phyloP scores from a whole-genome alignment of 1,139 yeast species.

The Candida buenavistaensis region DNA sequence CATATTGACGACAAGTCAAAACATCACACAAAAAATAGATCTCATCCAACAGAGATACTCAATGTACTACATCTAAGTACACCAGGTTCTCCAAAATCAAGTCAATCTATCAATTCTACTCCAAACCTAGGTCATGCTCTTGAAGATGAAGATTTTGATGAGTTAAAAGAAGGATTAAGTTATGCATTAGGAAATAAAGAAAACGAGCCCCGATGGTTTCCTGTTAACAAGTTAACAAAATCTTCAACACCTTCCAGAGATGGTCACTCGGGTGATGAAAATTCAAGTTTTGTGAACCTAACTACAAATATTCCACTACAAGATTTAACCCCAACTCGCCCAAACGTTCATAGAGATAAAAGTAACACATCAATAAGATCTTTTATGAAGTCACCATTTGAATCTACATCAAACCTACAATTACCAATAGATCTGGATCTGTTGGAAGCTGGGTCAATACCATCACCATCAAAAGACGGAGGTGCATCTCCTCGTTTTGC shows the following conservation, averaged over 20 bases:
- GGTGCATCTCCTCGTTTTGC: constrained; percentile 25
- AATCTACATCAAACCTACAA: constrained; percentile 1
- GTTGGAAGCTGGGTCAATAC: constrained; percentile 16
- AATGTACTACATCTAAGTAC: constrained; percentile 10
- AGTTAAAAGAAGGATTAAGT: constrained; percentile 36
- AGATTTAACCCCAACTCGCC: constrained; percentile 8
- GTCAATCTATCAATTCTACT: constrained; percentile 1
- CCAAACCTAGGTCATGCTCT: constrained; percentile 8
- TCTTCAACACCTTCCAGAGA: constrained; percentile 3
- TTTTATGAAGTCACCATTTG: constrained; percentile 6
- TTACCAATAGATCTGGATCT: constrained; percentile 6
- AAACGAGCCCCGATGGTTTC: constrained; percentile 33
- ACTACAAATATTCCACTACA: constrained; percentile 24
- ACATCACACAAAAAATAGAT: constrained; percentile 5
- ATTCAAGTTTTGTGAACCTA: constrained; percentile 11
- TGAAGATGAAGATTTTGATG: constrained; percentile 31
- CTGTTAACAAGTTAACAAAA: constrained; percentile 18
- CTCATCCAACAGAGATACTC: constrained; percentile 6
- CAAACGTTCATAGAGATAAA: not conserved
- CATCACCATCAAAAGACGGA: constrained; percentile 9
- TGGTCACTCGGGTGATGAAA: constrained; percentile 1
- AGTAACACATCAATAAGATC: constrained; percentile 3
- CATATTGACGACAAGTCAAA: constrained; percentile 3
- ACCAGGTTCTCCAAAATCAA: constrained; percentile 6
- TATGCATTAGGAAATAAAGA: constrained; percentile 37